Conservation (phyloP, 768 basidiomycete genomes). For the Leccinum uliginosum region DNA sequence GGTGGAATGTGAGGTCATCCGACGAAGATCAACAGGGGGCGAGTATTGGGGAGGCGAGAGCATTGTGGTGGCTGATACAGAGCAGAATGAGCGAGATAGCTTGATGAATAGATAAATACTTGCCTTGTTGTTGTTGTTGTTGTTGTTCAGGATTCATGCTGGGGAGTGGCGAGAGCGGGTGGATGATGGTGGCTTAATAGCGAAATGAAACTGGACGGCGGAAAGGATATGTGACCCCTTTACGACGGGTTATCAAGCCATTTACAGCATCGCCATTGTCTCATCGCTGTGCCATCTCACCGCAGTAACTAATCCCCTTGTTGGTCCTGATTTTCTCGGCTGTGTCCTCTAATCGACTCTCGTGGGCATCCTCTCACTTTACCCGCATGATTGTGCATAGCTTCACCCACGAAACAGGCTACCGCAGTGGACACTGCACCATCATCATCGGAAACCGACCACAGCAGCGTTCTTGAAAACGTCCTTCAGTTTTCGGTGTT, state of each 20-base stretch:
- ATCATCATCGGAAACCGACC: not conserved
- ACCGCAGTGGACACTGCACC: not conserved
- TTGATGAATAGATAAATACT: not conserved
- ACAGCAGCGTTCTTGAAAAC: too few relatives aligned
- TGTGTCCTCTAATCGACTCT: not conserved
- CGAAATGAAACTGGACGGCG: slow-evolving; percentile 9
- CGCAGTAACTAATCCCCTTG: not conserved
- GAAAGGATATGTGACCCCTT: slow-evolving; percentile 2
- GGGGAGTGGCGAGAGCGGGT: slow-evolving; percentile 2
- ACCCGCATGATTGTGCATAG: not conserved
- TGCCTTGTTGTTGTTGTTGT: slow-evolving; percentile 19
- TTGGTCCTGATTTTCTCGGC: slow-evolving; percentile 4
- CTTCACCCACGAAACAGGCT: not conserved
- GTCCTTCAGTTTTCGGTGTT: not conserved
- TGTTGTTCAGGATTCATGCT: not conserved
- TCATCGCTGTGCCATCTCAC: slow-evolving; percentile 3
- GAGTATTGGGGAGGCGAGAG: slow-evolving; percentile 21
- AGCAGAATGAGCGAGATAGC: not conserved
- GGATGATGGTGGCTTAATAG: slow-evolving; percentile 16
- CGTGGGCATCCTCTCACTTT: not conserved
- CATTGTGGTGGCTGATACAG: slow-evolving; percentile 15
- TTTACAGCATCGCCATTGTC: not conserved
- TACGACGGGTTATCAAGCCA: not conserved
- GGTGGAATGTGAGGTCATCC: slow-evolving; percentile 48
- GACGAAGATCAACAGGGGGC: slow-evolving; percentile 46